phyloP scores from a whole-genome alignment of 768 basidiomycete species.

The Postia placenta region DNA sequence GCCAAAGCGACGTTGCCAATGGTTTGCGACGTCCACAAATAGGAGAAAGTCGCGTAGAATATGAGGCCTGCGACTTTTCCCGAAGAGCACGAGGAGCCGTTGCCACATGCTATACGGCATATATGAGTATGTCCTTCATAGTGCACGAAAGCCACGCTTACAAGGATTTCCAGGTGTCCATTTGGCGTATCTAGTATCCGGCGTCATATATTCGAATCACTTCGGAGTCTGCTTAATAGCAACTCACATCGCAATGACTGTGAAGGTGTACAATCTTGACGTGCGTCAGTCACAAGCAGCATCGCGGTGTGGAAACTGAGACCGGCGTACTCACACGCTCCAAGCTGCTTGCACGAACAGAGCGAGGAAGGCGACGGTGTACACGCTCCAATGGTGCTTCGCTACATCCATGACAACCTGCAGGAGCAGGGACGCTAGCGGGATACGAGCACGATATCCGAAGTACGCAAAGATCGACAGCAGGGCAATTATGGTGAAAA shows the following conservation, averaged over 20 bases:
- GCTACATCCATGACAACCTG: slow-evolving; percentile 83
- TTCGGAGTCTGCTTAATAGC: background rate
- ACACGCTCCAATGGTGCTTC: slow-evolving; percentile 78
- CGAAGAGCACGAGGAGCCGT: slow-evolving; percentile 54
- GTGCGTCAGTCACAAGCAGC: background rate
- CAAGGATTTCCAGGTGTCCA: slow-evolving; percentile 75
- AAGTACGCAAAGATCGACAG: slow-evolving; percentile 72
- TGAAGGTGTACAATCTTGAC: slow-evolving; percentile 78
- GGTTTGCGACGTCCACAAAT: slow-evolving; percentile 81
- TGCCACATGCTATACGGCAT: slow-evolving; percentile 38
- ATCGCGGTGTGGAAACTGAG: background rate
- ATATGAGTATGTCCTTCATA: background rate
- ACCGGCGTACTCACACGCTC: slow-evolving; percentile 45
- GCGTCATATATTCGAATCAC: background rate
- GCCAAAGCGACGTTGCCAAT: slow-evolving; percentile 73
- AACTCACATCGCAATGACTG: slow-evolving; percentile 63
- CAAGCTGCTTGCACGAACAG: slow-evolving; percentile 67
- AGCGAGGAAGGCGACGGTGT: slow-evolving; percentile 66
- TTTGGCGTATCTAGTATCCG: slow-evolving; percentile 49
- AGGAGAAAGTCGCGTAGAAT: slow-evolving; percentile 77
- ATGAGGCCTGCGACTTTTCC: slow-evolving; percentile 74
- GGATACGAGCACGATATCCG: slow-evolving; percentile 67
- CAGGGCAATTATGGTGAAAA: slow-evolving; percentile 76
- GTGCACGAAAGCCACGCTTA: slow-evolving; percentile 25
- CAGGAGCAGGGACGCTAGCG: slow-evolving; percentile 69